Percentiles rank a stretch among this genome's conserved stretches.
Conservation (phyloP, 108 stramenopile genomes). For the Stephanodiscus triporus region DNA sequence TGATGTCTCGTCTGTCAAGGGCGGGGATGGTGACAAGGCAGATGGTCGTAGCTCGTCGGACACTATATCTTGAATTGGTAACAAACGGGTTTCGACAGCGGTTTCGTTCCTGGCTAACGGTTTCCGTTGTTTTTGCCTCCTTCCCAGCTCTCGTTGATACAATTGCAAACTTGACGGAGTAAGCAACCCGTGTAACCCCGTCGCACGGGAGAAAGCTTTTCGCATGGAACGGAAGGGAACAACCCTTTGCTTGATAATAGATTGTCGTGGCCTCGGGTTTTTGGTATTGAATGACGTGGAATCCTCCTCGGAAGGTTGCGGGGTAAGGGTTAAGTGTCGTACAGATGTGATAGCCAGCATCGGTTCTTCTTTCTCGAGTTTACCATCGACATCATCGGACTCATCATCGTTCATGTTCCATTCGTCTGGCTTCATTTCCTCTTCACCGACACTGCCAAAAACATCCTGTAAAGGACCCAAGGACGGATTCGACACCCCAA, state of each 20-base stretch:
- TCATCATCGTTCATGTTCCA: slow-evolving; percentile 12
- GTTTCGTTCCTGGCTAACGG: slow-evolving; percentile 1
- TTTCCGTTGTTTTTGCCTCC: neutral
- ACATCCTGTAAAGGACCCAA: slow-evolving; percentile 19
- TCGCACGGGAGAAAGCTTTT: slow-evolving; percentile 59
- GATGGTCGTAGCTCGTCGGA: neutral
- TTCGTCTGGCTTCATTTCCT: slow-evolving; percentile 7
- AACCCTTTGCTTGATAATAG: neutral
- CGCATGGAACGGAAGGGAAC: slow-evolving; percentile 47
- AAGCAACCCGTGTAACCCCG: slow-evolving; percentile 68
- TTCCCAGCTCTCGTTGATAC: slow-evolving; percentile 20
- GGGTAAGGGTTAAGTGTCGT: neutral
- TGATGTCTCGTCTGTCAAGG: neutral
- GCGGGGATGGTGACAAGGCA: neutral
- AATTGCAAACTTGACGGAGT: slow-evolving; percentile 59
- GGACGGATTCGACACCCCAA: slow-evolving; percentile 22
- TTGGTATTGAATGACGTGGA: slow-evolving; percentile 25
- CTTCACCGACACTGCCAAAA: neutral
- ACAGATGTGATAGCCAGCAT: neutral
- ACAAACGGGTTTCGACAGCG: neutral
- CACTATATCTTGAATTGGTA: neutral
- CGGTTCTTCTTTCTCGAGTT: slow-evolving; percentile 2
- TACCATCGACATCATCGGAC: slow-evolving; percentile 3
- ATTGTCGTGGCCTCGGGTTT: neutral
- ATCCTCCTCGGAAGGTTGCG: slow-evolving; percentile 1